Conservation (phyloP, 176 grass and related monocot species). For the Eleusine indica region DNA sequence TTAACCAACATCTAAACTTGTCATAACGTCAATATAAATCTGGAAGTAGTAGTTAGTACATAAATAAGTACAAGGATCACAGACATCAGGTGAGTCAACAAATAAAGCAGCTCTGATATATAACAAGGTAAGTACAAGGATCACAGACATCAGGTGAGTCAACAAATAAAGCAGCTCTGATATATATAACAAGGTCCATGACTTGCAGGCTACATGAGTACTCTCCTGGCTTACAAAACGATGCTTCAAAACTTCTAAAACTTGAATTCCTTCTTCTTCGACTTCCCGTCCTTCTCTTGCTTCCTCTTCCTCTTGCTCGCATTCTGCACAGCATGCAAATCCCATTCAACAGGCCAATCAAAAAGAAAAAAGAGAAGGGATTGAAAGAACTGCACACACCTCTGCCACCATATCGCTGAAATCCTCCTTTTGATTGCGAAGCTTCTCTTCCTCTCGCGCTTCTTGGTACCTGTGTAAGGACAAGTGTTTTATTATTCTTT, state of each 20-base stretch:
- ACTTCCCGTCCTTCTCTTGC: slow-evolving; percentile 85
- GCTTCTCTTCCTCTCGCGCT: slow-evolving; percentile 86
- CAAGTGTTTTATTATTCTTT: not conserved
- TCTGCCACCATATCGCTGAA: slow-evolving; percentile 99
- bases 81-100: not conserved
- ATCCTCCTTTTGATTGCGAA: slow-evolving; percentile 92
- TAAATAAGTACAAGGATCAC: not conserved
- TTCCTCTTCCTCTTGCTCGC: slow-evolving; percentile 92
- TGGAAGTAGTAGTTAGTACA: too few relatives aligned
- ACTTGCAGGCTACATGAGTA: not conserved
- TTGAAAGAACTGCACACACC: slow-evolving; percentile 31
- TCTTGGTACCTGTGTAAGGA: slow-evolving; percentile 78
- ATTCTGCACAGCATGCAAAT: slow-evolving; percentile 55
- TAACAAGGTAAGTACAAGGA: not conserved
- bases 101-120: not conserved
- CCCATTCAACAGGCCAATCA: not conserved
- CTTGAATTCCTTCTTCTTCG: slow-evolving; percentile 98
- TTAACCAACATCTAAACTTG: too few relatives aligned
- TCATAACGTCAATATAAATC: too few relatives aligned
- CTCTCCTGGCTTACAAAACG: not conserved
- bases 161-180: not conserved
- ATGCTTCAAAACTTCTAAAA: slow-evolving; percentile 57
- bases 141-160: not conserved
- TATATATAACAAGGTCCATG: not conserved
- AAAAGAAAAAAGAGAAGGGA: not conserved